Evolutionary conservation across 495 filamentous ascomycete genomes (phyloP), one percentile per base, ranked within the genome.

Genomic region (Hypoxylon fragiforme): DNA sequence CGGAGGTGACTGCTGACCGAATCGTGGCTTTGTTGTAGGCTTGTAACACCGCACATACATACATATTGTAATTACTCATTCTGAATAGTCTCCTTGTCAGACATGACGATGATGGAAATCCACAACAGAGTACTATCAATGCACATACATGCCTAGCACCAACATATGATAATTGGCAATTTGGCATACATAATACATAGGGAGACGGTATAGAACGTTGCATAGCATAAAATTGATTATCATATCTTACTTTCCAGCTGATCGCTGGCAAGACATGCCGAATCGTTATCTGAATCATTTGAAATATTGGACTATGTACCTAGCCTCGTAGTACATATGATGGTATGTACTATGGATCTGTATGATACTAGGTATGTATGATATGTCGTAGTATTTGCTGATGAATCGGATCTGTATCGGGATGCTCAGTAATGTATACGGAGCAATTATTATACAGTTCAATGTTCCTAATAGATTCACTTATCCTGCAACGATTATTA

Each of bases 1-100:
- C 48, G 51, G 58, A 43, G 26, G 45, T 57, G 52, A 62, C 58
- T 62, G 58, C 52, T 62, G 58, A 62, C 58, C 58, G 58, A 40
- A 37, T 47, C 51, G 58, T 62, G 51, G 58, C 51, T 55, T 41
- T 38, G 50, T 50, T 36, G 53, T n/a, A n/a, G n/a, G n/a, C n/a
- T n/a, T n/a, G n/a, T 55, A 50, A 54, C 45, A 60, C 50, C 41
- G 36, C 50, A 54, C 45, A 48, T 46, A 46, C 30, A n/a, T 15
- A 37, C 31, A 12, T 13, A 13, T 4, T n/a, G 14, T 18, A 5
- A 13, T 9, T 4, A 3, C n/a, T 13, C 7, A 35, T 28, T 28
- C 24, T 28, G 24, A 28, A 28, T 28, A 28, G 24, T 28, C 24
- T 4, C 4, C 24, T 28, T 28, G 4, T 9, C 24, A 4, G 24